These are phyloP conservation scores for Heteromeles arbutifolia DNA, from an alignment of 306 rosid species.

Conservation along the genomic window DNA sequence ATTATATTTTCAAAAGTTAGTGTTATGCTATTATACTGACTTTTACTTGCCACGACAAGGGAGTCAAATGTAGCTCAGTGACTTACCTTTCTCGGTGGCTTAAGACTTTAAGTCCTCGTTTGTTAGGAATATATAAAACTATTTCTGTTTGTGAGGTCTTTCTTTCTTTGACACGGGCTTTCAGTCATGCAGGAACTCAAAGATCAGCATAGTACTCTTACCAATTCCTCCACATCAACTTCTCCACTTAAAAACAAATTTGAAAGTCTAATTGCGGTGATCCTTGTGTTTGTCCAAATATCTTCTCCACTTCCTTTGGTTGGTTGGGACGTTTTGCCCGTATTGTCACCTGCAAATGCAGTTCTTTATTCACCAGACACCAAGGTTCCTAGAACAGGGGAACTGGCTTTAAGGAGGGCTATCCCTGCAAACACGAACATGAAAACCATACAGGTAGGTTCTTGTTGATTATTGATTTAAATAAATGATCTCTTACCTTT, in stretches of 20 bases:
- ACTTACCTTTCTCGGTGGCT: not conserved
- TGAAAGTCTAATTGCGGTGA: constrained; percentile 43
- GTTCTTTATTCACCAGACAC: constrained; percentile 88
- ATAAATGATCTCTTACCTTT: not conserved
- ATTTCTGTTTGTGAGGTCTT: not conserved
- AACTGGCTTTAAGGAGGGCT: constrained; percentile 79
- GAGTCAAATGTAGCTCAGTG: not conserved
- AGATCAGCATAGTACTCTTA: constrained; percentile 14
- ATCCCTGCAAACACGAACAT: constrained; percentile 84
- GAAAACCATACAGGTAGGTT: constrained; percentile 78
- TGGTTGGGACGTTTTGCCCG: constrained; percentile 32
- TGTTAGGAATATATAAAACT: not conserved
- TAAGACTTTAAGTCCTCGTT: not conserved
- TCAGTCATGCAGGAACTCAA: constrained; percentile 44
- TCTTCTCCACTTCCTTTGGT: constrained; percentile 47
- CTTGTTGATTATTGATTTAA: not conserved
- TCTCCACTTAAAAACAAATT: constrained; percentile 32
- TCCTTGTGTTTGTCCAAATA: constrained; percentile 46
- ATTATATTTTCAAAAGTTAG: not conserved
- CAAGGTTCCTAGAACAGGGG: constrained; percentile 85
- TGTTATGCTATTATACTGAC: not conserved
- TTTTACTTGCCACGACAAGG: not conserved
- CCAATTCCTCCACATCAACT: constrained; percentile 21
- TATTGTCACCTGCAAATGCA: constrained; percentile 44
- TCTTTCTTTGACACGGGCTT: constrained; percentile 29